These are phyloP conservation scores for Aspergillus cavernicola DNA, from an alignment of 495 filamentous ascomycete species.

Conservation along the genomic window DNA sequence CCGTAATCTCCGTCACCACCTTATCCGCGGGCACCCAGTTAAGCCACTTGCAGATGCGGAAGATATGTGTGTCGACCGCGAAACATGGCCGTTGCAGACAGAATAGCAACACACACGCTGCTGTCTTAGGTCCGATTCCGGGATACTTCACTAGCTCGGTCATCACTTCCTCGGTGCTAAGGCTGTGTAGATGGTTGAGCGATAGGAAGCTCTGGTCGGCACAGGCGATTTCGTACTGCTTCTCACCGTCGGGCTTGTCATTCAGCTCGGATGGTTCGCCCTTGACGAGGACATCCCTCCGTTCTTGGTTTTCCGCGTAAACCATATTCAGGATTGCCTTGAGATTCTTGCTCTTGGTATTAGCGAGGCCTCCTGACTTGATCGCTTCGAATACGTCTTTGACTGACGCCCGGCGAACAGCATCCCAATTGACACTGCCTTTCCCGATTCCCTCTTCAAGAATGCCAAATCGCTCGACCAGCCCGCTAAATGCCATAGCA, in stretches of 20 bases:
- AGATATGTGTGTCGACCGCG: slow-evolving; percentile 84
- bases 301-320: slow-evolving; percentile 60
- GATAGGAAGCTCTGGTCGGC: slow-evolving; percentile 58
- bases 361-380: slow-evolving; percentile 62
- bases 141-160: slow-evolving; percentile 68
- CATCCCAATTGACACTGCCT: slow-evolving; percentile 85
- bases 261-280: slow-evolving; percentile 11
- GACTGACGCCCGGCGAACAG: slow-evolving; percentile 60
- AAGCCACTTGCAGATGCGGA: slow-evolving; percentile 77
- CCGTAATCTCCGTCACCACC: slow-evolving; percentile 58
- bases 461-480: slow-evolving; percentile 67
- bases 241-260: slow-evolving; percentile 34
- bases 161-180: slow-evolving; percentile 68
- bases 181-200: slow-evolving; percentile 71
- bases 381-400: slow-evolving; percentile 70
- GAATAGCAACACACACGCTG: slow-evolving; percentile 80
- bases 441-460: slow-evolving; percentile 58
- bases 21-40: slow-evolving; percentile 67
- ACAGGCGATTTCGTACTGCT: slow-evolving; percentile 47
- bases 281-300: slow-evolving; percentile 32
- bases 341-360: slow-evolving; percentile 71
- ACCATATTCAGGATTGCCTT: slow-evolving; percentile 80
- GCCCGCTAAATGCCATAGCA: slow-evolving; percentile 63
- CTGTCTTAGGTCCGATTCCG: slow-evolving; percentile 89
- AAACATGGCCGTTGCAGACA: slow-evolving; percentile 75